Conservation (phyloP, 2,329 filamentous ascomycete species). For the Chrysosphaeria jannelii region DNA sequence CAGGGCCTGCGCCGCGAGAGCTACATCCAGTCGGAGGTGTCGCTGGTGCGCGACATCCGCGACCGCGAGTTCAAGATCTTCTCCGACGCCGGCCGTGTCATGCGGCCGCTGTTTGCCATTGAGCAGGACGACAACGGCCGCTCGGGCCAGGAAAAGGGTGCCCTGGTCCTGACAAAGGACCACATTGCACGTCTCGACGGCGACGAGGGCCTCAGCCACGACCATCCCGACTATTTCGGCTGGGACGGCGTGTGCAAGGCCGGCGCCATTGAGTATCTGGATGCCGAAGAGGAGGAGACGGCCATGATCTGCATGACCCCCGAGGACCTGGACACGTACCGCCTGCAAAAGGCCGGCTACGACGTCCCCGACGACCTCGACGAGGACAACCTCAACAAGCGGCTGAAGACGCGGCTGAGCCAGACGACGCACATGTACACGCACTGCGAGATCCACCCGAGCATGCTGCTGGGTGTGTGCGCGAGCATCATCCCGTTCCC, state of each 20-base stretch:
- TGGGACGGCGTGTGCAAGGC: slow-evolving; percentile 66
- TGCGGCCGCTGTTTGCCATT: slow-evolving; percentile 74
- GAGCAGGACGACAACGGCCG: slow-evolving; percentile 60
- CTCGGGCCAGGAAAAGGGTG: slow-evolving; percentile 25
- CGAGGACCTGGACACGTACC: slow-evolving; percentile 62
- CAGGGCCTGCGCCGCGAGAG: slow-evolving; percentile 50
- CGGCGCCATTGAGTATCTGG: slow-evolving; percentile 82
- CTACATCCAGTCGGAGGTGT: slow-evolving; percentile 73
- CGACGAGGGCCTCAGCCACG: slow-evolving; percentile 29
- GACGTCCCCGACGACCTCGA: slow-evolving; percentile 11
- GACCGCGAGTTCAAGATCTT: slow-evolving; percentile 97
- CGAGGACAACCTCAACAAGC: slow-evolving; percentile 43
- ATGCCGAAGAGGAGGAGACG: slow-evolving; percentile 94
- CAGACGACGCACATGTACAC: slow-evolving; percentile 77
- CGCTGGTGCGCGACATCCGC: slow-evolving; percentile 80
- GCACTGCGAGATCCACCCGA: slow-evolving; percentile 96
- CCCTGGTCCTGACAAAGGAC: slow-evolving; percentile 59
- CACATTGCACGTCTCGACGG: slow-evolving; percentile 40
- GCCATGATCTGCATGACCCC: slow-evolving; percentile 99
- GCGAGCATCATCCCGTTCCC: slow-evolving; percentile 99
- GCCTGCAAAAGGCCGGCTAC: slow-evolving; percentile 23
- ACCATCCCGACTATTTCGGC: slow-evolving; percentile 35
- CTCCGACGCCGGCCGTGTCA: slow-evolving; percentile 84
- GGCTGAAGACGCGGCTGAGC: slow-evolving; percentile 69
- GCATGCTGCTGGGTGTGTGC: slow-evolving; percentile 95